Evolutionary conservation across 306 rosid species (phyloP), one percentile per base, ranked within the genome.

Genomic region (Hippophae gyantsensis): DNA sequence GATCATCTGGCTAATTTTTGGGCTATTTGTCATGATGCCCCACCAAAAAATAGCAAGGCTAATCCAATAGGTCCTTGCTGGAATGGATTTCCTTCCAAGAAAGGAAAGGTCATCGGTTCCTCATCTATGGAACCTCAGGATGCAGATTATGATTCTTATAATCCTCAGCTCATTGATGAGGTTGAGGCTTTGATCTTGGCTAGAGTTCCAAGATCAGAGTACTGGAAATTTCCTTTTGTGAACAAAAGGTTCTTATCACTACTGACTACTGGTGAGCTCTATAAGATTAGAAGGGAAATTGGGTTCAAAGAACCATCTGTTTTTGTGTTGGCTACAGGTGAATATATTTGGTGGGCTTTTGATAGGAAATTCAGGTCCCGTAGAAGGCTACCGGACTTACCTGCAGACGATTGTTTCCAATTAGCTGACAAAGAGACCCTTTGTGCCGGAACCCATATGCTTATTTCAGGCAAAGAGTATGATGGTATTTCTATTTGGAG

Each of bases 371-470:
- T 79, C 76, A 70, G 42, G 61, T 66, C 77, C 5, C 75, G 82
- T 38, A 74, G 70, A 57, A 78, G 60, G 74, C 89, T 90, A 23
- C 98, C 96, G 0, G 23, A 43, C 18, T 70, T 90, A 42, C 84
- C 81, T 25, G 77, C 95, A 3, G 95, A 87, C 44, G 42, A 68
- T 3, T 63, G 52, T 54, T 87, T 90, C 51, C 61, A 65, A 60
- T 47, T 10, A 9, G 78, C 82, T 5, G 95, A 85, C 48, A 90
- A 86, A 47, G 96, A 90, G 62, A 82, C 98, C 6, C 76, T 85
- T 14, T 77, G 81, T 63, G 92, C 84, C 43, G 96, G 98, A 25
- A 81, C 96, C 6, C 80, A 87, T 65, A 80, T 90, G 0, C 66
- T 90, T 2, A 90, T 87, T 6, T 85, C 84, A 0, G 98, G 98